phyloP scores from a whole-genome alignment of 2,329 filamentous ascomycete species.

The Aspergillus candidus region DNA sequence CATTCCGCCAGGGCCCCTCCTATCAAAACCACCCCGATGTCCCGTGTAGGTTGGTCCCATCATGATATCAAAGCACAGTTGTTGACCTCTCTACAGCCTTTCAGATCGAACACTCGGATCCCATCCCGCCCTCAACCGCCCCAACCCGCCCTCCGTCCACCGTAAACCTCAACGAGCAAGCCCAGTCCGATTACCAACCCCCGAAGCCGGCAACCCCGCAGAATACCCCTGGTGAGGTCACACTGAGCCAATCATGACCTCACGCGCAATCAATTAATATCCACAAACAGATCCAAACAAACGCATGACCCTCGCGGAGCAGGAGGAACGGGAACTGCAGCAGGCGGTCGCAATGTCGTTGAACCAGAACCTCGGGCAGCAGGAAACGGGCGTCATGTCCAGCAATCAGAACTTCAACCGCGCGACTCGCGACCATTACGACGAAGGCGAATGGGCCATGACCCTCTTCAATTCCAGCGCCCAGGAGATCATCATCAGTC shows the following conservation, averaged over 20 bases:
- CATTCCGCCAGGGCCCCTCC: neutral
- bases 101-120: constrained; percentile 33
- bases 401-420: constrained; percentile 46
- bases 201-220: constrained; percentile 21
- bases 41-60: constrained; percentile 16
- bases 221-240: constrained; percentile 25
- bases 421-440: constrained; percentile 50
- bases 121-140: constrained; percentile 31
- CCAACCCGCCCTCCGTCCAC: constrained; percentile 45
- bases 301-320: constrained; percentile 36
- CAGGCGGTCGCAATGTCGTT: constrained; percentile 44
- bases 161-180: constrained; percentile 28
- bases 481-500: constrained; percentile 51
- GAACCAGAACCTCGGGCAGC: constrained; percentile 38
- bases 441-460: constrained; percentile 51
- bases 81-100: constrained; percentile 25
- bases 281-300: constrained; percentile 20
- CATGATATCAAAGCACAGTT: neutral
- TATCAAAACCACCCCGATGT: constrained; percentile 22
- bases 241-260: neutral
- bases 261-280: constrained; percentile 13
- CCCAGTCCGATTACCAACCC: constrained; percentile 18
- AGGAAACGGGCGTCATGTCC: constrained; percentile 51
- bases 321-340: constrained; percentile 41
- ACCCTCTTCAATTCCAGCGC: constrained; percentile 43